phyloP scores from a whole-genome alignment of 371 early-diverging fungal species.

The Mucor velutinosus region DNA sequence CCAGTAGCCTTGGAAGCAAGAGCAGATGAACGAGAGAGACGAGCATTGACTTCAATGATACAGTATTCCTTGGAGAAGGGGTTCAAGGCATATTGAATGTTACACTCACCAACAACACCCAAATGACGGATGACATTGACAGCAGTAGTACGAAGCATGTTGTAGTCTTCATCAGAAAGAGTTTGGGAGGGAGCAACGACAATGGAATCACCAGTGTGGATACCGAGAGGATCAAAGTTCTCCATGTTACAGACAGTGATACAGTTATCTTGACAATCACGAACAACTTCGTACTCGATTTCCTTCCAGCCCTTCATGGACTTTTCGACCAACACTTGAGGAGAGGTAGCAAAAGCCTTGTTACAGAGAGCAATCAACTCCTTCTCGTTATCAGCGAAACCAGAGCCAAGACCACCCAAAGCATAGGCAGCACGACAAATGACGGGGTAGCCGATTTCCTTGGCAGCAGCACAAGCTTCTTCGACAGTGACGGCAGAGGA shows the following conservation, averaged over 20 bases:
- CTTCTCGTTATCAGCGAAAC: constrained; percentile 85
- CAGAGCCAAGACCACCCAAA: constrained; percentile 94
- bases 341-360: constrained; percentile 86
- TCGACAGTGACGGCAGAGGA: constrained; percentile 75
- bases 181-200: constrained; percentile 97
- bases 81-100: constrained; percentile 97
- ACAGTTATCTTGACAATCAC: constrained; percentile 91
- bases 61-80: constrained; percentile 90
- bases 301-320: constrained; percentile 99
- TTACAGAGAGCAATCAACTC: constrained; percentile 78
- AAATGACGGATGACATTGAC: constrained; percentile 83
- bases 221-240: constrained; percentile 97
- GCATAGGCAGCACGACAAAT: constrained; percentile 95
- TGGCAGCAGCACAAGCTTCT: constrained; percentile 84
- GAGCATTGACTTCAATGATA: constrained; percentile 97
- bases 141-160: constrained; percentile 92
- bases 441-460: constrained; percentile 89
- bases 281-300: constrained; percentile 96
- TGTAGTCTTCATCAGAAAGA: constrained; percentile 92
- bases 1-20: constrained; percentile 97
- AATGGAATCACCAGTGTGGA: constrained; percentile 97
- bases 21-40: constrained; percentile 90
- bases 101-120: constrained; percentile 97
- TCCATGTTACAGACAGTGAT: constrained; percentile 99
- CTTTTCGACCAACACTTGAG: constrained; percentile 92